Conservation (phyloP, 805 yeast genomes). For the Sungouiella thailandica region DNA sequence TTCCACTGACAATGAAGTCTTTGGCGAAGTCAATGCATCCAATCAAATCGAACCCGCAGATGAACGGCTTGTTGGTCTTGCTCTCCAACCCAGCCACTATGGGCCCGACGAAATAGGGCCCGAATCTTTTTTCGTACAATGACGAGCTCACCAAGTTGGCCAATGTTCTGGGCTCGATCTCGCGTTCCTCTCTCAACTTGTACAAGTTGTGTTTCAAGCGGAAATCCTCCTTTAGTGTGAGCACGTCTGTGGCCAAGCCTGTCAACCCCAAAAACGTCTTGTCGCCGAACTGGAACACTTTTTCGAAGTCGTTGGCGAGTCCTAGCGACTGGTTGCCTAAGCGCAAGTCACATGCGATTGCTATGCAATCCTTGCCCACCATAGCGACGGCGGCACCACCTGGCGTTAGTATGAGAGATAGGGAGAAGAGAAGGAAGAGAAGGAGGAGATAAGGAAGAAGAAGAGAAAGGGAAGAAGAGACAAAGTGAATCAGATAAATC, state of each 20-base stretch:
- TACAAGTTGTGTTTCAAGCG: constrained; percentile 83
- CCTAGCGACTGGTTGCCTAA: constrained; percentile 93
- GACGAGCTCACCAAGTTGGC: constrained; percentile 90
- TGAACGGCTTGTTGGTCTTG: constrained; percentile 76
- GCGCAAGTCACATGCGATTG: constrained; percentile 93
- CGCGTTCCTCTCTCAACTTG: constrained; percentile 85
- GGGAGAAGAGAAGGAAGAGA: neutral
- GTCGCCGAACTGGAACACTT: constrained; percentile 75
- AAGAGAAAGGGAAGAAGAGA: neutral
- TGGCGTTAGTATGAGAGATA: constrained; percentile 15
- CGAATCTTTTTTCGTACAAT: constrained; percentile 85
- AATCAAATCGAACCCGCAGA: constrained; percentile 93
- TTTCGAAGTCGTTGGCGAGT: constrained; percentile 87
- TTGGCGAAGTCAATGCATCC: constrained; percentile 95
- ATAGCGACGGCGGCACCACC: constrained; percentile 98
- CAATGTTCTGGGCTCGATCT: constrained; percentile 88
- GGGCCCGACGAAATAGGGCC: constrained; percentile 96
- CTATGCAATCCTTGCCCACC: constrained; percentile 98
- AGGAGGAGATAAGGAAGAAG: neutral
- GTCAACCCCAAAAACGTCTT: constrained; percentile 87
- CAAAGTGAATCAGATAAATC: neutral
- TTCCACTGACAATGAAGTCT: constrained; percentile 93
- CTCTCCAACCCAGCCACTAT: constrained; percentile 92
- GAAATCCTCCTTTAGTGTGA: constrained; percentile 76
- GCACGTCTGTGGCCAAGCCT: constrained; percentile 92